phyloP scores from a whole-genome alignment of 108 stramenopile species.

The Stephanodiscus minutulus region DNA sequence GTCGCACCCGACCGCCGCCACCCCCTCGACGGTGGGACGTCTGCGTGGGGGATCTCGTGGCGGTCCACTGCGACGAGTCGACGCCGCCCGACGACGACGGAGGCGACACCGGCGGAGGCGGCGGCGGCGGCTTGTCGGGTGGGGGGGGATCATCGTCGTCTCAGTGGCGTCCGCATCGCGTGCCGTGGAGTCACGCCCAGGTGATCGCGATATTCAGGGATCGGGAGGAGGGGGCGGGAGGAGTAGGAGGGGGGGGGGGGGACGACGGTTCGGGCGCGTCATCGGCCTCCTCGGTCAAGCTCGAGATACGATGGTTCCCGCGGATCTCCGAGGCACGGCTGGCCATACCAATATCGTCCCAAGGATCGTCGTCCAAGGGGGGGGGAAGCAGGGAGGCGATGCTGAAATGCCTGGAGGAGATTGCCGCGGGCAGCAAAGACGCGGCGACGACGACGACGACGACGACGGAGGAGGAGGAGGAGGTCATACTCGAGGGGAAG shows the following conservation, averaged over 20 bases:
- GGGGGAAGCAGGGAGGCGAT: background rate
- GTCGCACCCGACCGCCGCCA: too few relatives aligned
- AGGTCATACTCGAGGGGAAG: constrained; percentile 17
- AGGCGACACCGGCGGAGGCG: background rate
- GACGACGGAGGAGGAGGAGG: too few relatives aligned
- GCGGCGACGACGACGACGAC: too few relatives aligned
- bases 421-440: background rate
- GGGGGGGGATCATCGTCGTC: background rate
- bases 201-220: constrained; percentile 8
- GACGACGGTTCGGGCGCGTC: too few relatives aligned
- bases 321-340: constrained; percentile 1
- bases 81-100: background rate
- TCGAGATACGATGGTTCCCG: constrained; percentile 28
- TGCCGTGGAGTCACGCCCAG: constrained; percentile 12
- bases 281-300: background rate
- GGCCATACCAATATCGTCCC: background rate
- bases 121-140: background rate
- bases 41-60: constrained; percentile 14
- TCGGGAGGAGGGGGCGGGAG: background rate
- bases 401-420: background rate
- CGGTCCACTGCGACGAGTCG: constrained; percentile 19
- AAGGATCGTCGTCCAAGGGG: background rate
- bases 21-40: constrained; percentile 18
- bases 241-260: too few relatives aligned
- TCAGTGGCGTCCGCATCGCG: constrained; percentile 20